Evolutionary conservation across 139 green algal genomes (phyloP).

Genomic region (Chlorella sp.): DNA sequence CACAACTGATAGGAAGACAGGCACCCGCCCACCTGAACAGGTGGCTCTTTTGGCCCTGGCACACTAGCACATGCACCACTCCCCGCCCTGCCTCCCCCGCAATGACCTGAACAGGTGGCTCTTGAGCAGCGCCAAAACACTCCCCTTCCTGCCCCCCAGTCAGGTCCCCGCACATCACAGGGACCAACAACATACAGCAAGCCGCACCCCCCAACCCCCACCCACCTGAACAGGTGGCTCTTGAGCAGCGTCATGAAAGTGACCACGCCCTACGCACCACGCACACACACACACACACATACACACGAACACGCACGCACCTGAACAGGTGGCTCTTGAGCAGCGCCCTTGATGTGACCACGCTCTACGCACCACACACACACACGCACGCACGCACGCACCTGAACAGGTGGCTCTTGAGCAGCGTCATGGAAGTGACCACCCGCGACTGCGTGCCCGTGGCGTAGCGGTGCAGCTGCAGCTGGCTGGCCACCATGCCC

Average conservation of each 20-base stretch:
- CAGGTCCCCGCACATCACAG: no score
- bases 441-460: constrained; percentile 87
- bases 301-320: constrained; percentile 37
- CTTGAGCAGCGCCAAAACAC: constrained; percentile 96
- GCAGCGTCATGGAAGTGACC: constrained; percentile 93
- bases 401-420: constrained; percentile 98
- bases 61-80: neutral
- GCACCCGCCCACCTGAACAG: constrained; percentile 83
- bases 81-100: no score
- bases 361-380: constrained; percentile 56
- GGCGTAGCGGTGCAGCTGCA: constrained; percentile 93
- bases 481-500: constrained; percentile 91
- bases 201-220: neutral
- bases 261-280: constrained; percentile 74
- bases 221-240: constrained; percentile 93
- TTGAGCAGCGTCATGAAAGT: constrained; percentile 98
- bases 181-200: no score
- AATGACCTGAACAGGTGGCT: constrained; percentile 92
- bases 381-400: constrained; percentile 24
- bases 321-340: constrained; percentile 98
- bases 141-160: no score
- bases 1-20: no score
- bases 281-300: neutral
- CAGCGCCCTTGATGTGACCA: constrained; percentile 95
- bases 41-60: constrained; percentile 96